Evolutionary conservation across 2,329 filamentous ascomycete genomes (phyloP).

Genomic region (Alternaria metachromatica): DNA sequence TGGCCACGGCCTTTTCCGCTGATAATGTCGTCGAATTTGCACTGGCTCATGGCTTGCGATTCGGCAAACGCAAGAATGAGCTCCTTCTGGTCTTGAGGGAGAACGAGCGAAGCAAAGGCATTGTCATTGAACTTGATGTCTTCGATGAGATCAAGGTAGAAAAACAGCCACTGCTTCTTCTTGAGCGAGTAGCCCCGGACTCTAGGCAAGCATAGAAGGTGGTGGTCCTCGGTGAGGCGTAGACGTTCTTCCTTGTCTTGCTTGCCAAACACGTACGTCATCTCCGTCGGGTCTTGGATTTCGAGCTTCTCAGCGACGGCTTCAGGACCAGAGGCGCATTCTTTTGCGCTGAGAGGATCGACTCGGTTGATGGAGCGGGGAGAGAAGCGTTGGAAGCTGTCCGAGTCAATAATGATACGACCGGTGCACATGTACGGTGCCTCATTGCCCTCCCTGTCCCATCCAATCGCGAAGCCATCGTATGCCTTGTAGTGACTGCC

Average conservation of each 20-base stretch:
- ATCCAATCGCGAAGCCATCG: constrained; percentile 67
- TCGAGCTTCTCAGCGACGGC: not conserved
- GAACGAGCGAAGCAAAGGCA: constrained; percentile 80
- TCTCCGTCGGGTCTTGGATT: constrained; percentile 11
- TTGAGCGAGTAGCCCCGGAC: constrained; percentile 85
- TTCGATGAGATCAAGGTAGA: constrained; percentile 75
- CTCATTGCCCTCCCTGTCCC: constrained; percentile 30
- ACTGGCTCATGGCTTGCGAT: constrained; percentile 76
- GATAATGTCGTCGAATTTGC: constrained; percentile 74
- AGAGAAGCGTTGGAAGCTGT: constrained; percentile 53
- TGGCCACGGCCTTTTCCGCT: constrained; percentile 83
- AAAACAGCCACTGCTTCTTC: constrained; percentile 89
- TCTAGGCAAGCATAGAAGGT: constrained; percentile 79
- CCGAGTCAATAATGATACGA: constrained; percentile 83
- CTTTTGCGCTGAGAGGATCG: constrained; percentile 26
- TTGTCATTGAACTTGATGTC: constrained; percentile 84
- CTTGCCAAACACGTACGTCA: constrained; percentile 25
- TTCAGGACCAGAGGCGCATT: constrained; percentile 10
- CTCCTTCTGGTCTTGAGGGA: constrained; percentile 68
- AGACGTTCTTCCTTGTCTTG: constrained; percentile 48
- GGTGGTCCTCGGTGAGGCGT: constrained; percentile 78
- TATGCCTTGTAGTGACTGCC: constrained; percentile 81
- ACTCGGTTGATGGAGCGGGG: constrained; percentile 42
- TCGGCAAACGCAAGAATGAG: constrained; percentile 79
- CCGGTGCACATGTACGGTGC: constrained; percentile 70